Evolutionary conservation across 306 rosid genomes (phyloP), one percentile per base, ranked within the genome.

Genomic region (Oxytropis ochrocephala): DNA sequence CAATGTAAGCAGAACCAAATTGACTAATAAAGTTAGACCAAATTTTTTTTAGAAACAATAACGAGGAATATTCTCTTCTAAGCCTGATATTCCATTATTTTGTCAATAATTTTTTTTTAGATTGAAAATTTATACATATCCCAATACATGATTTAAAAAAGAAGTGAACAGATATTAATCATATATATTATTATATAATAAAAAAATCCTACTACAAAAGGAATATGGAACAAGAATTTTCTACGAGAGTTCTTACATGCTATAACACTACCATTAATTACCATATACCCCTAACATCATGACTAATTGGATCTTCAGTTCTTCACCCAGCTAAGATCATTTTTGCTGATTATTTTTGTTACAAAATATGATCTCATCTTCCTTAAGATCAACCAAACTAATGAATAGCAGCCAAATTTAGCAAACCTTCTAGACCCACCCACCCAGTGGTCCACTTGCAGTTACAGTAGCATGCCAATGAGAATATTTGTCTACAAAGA

Each of bases 201-300:
- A 79, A 75, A 75, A 16, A 71, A 33, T 75, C 24, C 67, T 55
- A 75, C 50, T 62, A 67, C 61, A 75, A 61, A 39, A 43, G 6
- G 54, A 59, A 59, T 33, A 33, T 35, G 73, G 54, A 75, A 32
- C 43, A 71, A 75, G 75, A 79, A 79, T 79, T 63, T 67, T 50
- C 76, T 54, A 47, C 63, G 1, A 3, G 52, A 24, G 5, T 42
- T 57, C 77, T 41, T 66, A 49, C 65, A 62, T 55, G 70, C 57
- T n/a, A 64, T 64, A 21, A 21, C 75, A 73, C 54, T 18, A 67
- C 16, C 32, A 30, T 56, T n/a, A 64, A 73, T 48, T 27, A 67
- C 21, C 32, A 30, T 32, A 59, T 43, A 42, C 57, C 11, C 55
- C 71, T 73, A 73, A 30, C 35, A 46, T 42, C 35, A 46, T 42